Percentiles rank a stretch among this genome's conserved stretches.
phyloP scores from a whole-genome alignment of 371 early-diverging fungal genomes.

The Syncephalastrum contaminatum region DNA sequence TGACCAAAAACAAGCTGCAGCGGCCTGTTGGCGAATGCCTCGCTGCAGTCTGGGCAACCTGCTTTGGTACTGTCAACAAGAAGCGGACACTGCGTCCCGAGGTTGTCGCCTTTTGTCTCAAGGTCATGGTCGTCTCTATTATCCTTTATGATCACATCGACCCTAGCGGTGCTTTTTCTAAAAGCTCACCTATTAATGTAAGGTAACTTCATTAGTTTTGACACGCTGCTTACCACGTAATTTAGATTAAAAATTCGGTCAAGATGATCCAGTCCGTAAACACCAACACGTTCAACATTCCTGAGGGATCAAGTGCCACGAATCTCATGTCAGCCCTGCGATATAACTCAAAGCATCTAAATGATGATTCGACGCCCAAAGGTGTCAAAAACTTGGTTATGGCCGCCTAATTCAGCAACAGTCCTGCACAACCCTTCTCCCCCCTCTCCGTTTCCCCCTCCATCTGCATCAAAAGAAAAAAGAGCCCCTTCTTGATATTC shows the following conservation, averaged over 20 bases:
- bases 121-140: slow-evolving; percentile 87
- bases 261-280: slow-evolving; percentile 67
- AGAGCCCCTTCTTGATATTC: too few relatives aligned
- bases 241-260: slow-evolving; percentile 63
- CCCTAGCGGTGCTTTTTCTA: slow-evolving; percentile 76
- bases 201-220: slow-evolving; percentile 18
- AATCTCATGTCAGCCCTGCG: slow-evolving; percentile 75
- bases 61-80: slow-evolving; percentile 67
- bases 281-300: slow-evolving; percentile 17
- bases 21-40: slow-evolving; percentile 63
- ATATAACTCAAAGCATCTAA: slow-evolving; percentile 81
- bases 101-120: slow-evolving; percentile 56
- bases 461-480: too few relatives aligned
- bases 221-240: background rate
- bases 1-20: slow-evolving; percentile 40
- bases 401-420: slow-evolving; percentile 23
- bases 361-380: slow-evolving; percentile 81
- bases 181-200: slow-evolving; percentile 80
- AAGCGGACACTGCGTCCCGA: slow-evolving; percentile 18
- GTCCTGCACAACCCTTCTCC: too few relatives aligned
- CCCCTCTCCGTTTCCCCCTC: too few relatives aligned
- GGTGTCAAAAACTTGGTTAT: slow-evolving; percentile 62
- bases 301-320: slow-evolving; percentile 50
- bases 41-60: slow-evolving; percentile 65
- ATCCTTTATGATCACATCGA: slow-evolving; percentile 91